Percentiles rank a stretch among this genome's conserved stretches.
Evolutionary conservation across 2,329 filamentous ascomycete genomes (phyloP).

Genomic region (Mycogone perniciosa): DNA sequence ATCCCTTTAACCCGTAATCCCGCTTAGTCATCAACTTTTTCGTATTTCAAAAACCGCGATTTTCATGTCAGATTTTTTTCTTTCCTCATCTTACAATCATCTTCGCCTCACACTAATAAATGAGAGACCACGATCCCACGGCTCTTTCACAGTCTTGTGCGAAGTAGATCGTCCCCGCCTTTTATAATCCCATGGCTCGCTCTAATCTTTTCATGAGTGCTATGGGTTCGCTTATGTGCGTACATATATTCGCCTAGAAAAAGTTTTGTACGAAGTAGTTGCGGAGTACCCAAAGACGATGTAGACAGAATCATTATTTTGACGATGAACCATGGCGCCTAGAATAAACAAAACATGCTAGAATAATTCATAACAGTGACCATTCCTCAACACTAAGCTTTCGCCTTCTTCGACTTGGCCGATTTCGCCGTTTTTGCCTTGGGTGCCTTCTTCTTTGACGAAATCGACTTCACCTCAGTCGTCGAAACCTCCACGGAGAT

Average conservation of each 20-base stretch:
- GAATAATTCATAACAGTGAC: background rate
- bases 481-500: slow-evolving; percentile 19
- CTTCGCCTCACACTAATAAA: slow-evolving; percentile 33
- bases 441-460: slow-evolving; percentile 22
- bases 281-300: background rate
- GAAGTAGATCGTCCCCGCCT: slow-evolving; percentile 52
- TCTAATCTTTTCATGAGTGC: slow-evolving; percentile 38
- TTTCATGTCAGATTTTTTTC: slow-evolving; percentile 26
- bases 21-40: slow-evolving; percentile 10
- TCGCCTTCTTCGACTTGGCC: slow-evolving; percentile 33
- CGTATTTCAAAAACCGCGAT: slow-evolving; percentile 1
- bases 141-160: slow-evolving; percentile 39
- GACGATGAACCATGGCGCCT: slow-evolving; percentile 10
- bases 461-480: slow-evolving; percentile 18
- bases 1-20: background rate
- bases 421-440: slow-evolving; percentile 15
- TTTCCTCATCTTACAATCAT: slow-evolving; percentile 43
- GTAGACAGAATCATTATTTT: slow-evolving; percentile 6
- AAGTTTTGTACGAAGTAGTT: slow-evolving; percentile 13
- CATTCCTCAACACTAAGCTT: slow-evolving; percentile 22
- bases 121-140: slow-evolving; percentile 27
- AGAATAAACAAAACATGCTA: slow-evolving; percentile 4
- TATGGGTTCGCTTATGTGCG: slow-evolving; percentile 58
- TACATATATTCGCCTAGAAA: slow-evolving; percentile 33
- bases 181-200: slow-evolving; percentile 55